Conservation (phyloP, 495 filamentous ascomycete genomes). For the Talaromyces adpressus region DNA sequence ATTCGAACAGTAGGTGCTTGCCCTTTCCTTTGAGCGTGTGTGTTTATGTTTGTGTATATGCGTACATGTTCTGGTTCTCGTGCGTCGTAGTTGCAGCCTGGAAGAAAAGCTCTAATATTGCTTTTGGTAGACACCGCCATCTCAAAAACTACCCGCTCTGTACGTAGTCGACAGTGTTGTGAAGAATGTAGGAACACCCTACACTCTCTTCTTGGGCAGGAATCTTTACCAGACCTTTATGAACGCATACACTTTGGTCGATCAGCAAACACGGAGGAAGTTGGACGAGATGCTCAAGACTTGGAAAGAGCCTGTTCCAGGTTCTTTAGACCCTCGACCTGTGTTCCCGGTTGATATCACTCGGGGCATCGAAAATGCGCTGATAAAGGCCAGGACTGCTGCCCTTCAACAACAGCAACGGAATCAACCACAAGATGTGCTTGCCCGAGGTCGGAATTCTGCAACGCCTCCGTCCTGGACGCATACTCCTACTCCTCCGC, state of each 20-base stretch:
- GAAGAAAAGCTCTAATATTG: constrained; percentile 29
- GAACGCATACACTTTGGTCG: constrained; percentile 87
- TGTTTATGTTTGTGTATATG: background rate
- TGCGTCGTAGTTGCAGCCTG: constrained; percentile 17
- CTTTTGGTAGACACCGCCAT: constrained; percentile 64
- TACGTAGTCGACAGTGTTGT: constrained; percentile 97
- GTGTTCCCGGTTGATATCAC: constrained; percentile 84
- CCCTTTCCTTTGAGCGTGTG: constrained; percentile 8
- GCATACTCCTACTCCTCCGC: constrained; percentile 65
- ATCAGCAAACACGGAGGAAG: constrained; percentile 70
- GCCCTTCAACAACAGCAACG: constrained; percentile 65
- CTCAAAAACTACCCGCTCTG: constrained; percentile 84
- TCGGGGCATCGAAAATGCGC: constrained; percentile 82
- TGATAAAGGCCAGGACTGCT: constrained; percentile 80
- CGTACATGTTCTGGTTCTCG: constrained; percentile 1
- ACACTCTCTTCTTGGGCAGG: constrained; percentile 86
- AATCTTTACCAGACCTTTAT: constrained; percentile 93
- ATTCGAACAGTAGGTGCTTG: constrained; percentile 76
- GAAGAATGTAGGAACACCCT: constrained; percentile 97
- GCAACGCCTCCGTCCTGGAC: constrained; percentile 48
- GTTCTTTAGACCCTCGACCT: constrained; percentile 77
- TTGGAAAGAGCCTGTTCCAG: constrained; percentile 94
- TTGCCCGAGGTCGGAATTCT: constrained; percentile 48
- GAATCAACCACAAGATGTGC: constrained; percentile 55
- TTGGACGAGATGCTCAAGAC: constrained; percentile 97